Conservation (phyloP, 169 alveolate species). For the Cryptosporidium canis region DNA sequence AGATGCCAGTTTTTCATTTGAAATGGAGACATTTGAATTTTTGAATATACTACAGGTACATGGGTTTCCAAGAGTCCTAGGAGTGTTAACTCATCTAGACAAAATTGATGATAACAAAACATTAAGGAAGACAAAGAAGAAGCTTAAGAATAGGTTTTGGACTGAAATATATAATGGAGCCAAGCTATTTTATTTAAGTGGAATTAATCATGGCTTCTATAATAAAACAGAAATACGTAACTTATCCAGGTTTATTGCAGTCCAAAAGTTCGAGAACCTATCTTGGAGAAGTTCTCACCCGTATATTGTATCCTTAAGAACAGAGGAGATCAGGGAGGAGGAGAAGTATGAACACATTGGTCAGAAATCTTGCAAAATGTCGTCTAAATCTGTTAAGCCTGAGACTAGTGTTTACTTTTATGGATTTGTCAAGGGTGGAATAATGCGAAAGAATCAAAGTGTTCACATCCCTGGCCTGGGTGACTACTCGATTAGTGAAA, state of each 20-base stretch:
- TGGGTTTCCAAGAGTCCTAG: constrained; percentile 93
- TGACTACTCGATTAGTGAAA: constrained; percentile 83
- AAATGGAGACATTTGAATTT: constrained; percentile 99
- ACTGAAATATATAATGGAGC: constrained; percentile 98
- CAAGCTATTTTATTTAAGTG: constrained; percentile 95
- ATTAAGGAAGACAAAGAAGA: constrained; percentile 92
- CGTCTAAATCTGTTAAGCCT: constrained; percentile 72
- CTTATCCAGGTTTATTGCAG: constrained; percentile 94
- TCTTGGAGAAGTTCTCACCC: constrained; percentile 97
- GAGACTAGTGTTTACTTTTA: constrained; percentile 87
- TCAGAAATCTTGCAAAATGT: constrained; percentile 53
- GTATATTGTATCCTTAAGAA: constrained; percentile 94
- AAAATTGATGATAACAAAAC: constrained; percentile 90
- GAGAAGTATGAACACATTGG: constrained; percentile 4
- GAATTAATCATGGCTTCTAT: constrained; percentile 92
- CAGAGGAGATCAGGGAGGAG: constrained; percentile 80
- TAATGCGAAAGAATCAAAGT: constrained; percentile 84
- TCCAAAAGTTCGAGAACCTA: constrained; percentile 88
- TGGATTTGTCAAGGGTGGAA: constrained; percentile 95
- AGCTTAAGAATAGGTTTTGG: constrained; percentile 94
- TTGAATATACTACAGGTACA: constrained; percentile 92
- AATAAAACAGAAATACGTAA: constrained; percentile 92
- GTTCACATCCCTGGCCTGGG: constrained; percentile 93
- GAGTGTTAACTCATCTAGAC: constrained; percentile 97
- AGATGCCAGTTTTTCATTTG: constrained; percentile 96